These are phyloP conservation scores for Mucor mucedo DNA, from an alignment of 371 early-diverging fungal genomes.

Conservation along the genomic window DNA sequence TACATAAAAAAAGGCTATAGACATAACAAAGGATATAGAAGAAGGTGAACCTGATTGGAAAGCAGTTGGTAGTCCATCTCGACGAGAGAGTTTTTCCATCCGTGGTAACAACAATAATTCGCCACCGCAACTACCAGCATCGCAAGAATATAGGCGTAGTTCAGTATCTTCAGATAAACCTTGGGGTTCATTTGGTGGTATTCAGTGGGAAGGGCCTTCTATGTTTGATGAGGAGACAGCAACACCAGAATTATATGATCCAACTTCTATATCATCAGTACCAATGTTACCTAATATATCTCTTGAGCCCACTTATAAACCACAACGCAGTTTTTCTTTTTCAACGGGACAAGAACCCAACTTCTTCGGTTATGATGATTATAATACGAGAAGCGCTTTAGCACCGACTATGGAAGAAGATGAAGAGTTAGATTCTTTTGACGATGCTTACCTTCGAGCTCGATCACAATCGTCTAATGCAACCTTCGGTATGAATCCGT, in stretches of 20 bases:
- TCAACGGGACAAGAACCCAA: slow-evolving; percentile 48
- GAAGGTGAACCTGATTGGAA: slow-evolving; percentile 24
- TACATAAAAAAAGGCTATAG: slow-evolving; percentile 16
- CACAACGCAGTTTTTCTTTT: slow-evolving; percentile 50
- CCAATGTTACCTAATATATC: slow-evolving; percentile 48
- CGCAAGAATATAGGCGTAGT: slow-evolving; percentile 4
- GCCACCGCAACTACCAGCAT: slow-evolving; percentile 3
- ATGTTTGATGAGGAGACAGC: slow-evolving; percentile 40
- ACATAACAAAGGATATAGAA: slow-evolving; percentile 1
- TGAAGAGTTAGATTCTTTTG: slow-evolving; percentile 26
- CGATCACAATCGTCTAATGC: slow-evolving; percentile 49
- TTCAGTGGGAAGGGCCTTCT: slow-evolving; percentile 50
- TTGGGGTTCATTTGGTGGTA: slow-evolving; percentile 52
- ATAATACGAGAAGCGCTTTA: slow-evolving; percentile 26
- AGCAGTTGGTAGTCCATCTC: slow-evolving; percentile 32
- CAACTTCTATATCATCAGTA: slow-evolving; percentile 28
- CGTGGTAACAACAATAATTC: slow-evolving; percentile 2
- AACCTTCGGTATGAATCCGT: slow-evolving; percentile 35
- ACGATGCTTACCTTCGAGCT: slow-evolving; percentile 32
- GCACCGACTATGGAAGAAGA: slow-evolving; percentile 49
- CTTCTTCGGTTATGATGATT: slow-evolving; percentile 41
- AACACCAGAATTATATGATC: slow-evolving; percentile 5
- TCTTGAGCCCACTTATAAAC: slow-evolving; percentile 42
- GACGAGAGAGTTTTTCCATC: slow-evolving; percentile 27
- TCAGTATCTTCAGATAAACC: slow-evolving; percentile 13